phyloP scores from a whole-genome alignment of 2,329 filamentous ascomycete species.

The Hymenoscyphus albidus region DNA sequence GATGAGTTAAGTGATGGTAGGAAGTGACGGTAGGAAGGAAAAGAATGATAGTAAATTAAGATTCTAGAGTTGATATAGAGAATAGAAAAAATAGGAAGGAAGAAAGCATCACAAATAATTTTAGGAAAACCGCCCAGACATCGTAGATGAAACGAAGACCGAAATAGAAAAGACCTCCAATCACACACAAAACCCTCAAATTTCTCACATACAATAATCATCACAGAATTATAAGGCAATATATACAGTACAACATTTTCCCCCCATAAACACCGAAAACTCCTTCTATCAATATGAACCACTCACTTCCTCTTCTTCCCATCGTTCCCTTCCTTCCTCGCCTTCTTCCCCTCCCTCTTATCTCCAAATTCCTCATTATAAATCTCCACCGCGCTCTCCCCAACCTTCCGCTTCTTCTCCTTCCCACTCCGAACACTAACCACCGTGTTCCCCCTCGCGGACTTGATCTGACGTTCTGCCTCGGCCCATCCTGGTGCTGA shows the following conservation, averaged over 20 bases:
- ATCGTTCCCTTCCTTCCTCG: slow-evolving; percentile 45
- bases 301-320: slow-evolving; percentile 2
- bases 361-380: slow-evolving; percentile 58
- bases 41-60: too few species aligned
- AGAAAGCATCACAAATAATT: too few species aligned
- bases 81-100: too few species aligned
- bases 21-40: too few species aligned
- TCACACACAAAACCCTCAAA: too few species aligned
- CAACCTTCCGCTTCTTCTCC: slow-evolving; percentile 66
- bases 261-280: background rate
- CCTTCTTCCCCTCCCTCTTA: slow-evolving; percentile 47
- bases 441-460: slow-evolving; percentile 54
- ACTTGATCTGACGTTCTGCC: slow-evolving; percentile 72
- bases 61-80: too few species aligned
- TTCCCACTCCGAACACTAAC: slow-evolving; percentile 82
- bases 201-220: too few species aligned
- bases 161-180: too few species aligned
- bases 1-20: too few species aligned
- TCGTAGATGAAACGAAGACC: too few species aligned
- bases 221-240: background rate
- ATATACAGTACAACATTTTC: background rate
- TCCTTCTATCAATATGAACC: background rate
- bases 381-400: slow-evolving; percentile 54
- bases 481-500: slow-evolving; percentile 60
- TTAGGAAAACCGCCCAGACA: too few species aligned